phyloP scores from a whole-genome alignment of 345 rosid species.

The Psidium friedrichsthalianum region DNA sequence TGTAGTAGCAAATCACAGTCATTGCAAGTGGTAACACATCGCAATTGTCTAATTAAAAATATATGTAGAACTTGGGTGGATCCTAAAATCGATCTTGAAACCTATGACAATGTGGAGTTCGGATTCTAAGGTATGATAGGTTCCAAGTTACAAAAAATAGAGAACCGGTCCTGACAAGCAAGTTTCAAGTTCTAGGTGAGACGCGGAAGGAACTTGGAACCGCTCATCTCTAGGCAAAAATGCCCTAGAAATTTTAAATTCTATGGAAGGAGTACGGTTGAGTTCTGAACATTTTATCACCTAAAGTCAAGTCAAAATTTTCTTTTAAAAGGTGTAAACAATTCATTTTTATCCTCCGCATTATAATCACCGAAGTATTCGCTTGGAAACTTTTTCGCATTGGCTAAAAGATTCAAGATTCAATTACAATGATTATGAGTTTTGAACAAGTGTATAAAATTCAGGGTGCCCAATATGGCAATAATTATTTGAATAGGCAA shows the following conservation, averaged over 20 bases:
- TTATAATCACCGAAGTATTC: neutral
- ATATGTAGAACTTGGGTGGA: no score
- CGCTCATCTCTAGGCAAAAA: neutral
- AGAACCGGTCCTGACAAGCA: no score
- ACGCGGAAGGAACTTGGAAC: no score
- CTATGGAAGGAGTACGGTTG: neutral
- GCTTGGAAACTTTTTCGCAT: neutral
- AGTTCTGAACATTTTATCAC: neutral
- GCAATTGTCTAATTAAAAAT: no score
- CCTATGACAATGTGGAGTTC: no score
- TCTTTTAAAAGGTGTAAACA: neutral
- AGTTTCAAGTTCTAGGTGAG: no score
- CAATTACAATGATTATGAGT: neutral
- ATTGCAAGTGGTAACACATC: no score
- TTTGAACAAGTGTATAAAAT: neutral
- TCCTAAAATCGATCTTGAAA: no score
- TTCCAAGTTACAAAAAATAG: no score
- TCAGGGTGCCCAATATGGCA: neutral
- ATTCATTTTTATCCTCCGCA: neutral
- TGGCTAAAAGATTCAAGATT: neutral
- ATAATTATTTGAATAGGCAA: neutral
- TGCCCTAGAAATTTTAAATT: neutral
- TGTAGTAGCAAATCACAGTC: no score
- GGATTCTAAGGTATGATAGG: no score
- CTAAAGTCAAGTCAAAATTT: neutral